These are phyloP conservation scores for Paramyrothecium roridum DNA, from an alignment of 2,329 filamentous ascomycete species.

Conservation along the genomic window DNA sequence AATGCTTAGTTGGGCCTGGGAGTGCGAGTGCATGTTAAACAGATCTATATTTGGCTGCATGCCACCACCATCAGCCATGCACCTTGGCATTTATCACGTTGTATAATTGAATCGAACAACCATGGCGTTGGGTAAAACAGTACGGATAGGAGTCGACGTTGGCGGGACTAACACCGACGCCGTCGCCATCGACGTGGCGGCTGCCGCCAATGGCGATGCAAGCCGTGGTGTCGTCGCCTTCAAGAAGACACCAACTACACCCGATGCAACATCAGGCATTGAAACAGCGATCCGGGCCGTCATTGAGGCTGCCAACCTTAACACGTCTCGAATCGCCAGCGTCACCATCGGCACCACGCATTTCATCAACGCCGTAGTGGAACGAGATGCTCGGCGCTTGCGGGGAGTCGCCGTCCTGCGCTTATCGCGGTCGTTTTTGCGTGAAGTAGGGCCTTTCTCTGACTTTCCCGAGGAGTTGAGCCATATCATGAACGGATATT, in stretches of 20 bases:
- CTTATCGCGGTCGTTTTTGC: slow-evolving; percentile 50
- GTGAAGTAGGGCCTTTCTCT: slow-evolving; percentile 46
- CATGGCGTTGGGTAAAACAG: slow-evolving; percentile 1
- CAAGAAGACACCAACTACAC: slow-evolving; percentile 46
- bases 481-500: slow-evolving; percentile 41
- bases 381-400: slow-evolving; percentile 46
- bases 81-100: no score
- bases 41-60: no score
- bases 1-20: no score
- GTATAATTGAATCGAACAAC: no score
- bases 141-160: slow-evolving; percentile 36
- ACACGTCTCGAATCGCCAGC: slow-evolving; percentile 36
- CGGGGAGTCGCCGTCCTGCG: slow-evolving; percentile 51
- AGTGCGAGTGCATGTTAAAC: no score
- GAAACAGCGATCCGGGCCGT: slow-evolving; percentile 39
- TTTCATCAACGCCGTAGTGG: slow-evolving; percentile 57
- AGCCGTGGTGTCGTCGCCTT: slow-evolving; percentile 42
- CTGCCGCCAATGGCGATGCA: slow-evolving; percentile 16
- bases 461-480: slow-evolving; percentile 52
- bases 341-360: slow-evolving; percentile 55
- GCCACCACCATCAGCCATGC: no score
- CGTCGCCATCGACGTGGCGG: slow-evolving; percentile 42
- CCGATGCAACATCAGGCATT: slow-evolving; percentile 45
- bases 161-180: slow-evolving; percentile 42
- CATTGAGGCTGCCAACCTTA: slow-evolving; percentile 29